These are phyloP conservation scores for Andrographis paniculata DNA, from an alignment of 305 asterid genomes.

Conservation along the genomic window DNA sequence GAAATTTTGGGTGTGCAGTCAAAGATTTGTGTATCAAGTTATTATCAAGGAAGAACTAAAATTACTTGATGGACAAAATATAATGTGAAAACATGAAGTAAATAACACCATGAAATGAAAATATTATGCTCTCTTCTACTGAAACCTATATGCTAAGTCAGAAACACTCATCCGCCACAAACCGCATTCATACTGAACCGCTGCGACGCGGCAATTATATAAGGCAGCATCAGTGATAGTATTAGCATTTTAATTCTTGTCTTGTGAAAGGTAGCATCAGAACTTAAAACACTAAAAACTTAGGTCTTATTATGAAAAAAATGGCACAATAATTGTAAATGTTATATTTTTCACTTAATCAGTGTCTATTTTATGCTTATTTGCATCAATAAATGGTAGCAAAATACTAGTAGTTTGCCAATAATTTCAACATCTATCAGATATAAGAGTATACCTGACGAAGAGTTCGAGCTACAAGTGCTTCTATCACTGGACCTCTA, in stretches of 20 bases:
- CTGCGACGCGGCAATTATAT: no score
- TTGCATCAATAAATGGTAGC: conserved; percentile 5
- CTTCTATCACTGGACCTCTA: conserved; percentile 96
- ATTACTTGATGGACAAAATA: not conserved
- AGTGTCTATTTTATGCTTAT: conserved; percentile 1
- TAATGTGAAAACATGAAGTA: not conserved
- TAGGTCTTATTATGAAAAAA: no score
- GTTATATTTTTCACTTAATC: not conserved
- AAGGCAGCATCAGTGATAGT: not conserved
- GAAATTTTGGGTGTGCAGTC: not conserved
- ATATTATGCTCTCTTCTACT: no score
- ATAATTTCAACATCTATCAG: not conserved
- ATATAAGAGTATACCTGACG: conserved; percentile 53
- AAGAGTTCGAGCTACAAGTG: conserved; percentile 95
- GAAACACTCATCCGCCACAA: no score
- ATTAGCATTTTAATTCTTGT: no score
- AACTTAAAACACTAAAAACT: no score
- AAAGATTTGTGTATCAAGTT: not conserved
- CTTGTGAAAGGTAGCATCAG: no score
- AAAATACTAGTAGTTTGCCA: not conserved
- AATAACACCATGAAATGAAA: not conserved
- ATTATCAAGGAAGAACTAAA: not conserved
- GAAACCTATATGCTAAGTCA: no score
- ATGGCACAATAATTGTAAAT: no score
- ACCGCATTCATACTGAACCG: no score